Conservation (phyloP, 768 basidiomycete species). For the Leccinum barrowsii region DNA sequence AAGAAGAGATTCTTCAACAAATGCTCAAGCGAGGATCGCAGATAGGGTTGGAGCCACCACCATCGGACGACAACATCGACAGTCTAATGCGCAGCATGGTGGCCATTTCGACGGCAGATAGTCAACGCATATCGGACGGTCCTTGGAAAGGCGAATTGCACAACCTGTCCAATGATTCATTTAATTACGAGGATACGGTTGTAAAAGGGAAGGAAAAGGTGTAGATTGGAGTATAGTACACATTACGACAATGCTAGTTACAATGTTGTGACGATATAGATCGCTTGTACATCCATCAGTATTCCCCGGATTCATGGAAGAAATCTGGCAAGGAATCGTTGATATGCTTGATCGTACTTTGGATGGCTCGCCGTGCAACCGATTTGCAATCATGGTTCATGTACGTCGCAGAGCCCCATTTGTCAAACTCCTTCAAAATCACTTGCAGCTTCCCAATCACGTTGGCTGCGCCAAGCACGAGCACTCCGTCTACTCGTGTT, state of each 20-base stretch:
- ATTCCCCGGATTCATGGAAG: slow-evolving; percentile 43
- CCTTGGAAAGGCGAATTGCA: slow-evolving; percentile 27
- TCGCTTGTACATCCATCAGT: slow-evolving; percentile 14
- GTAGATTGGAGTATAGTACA: slow-evolving; percentile 5
- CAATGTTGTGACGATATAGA: not conserved
- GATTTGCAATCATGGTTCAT: slow-evolving; percentile 75
- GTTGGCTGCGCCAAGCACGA: slow-evolving; percentile 59
- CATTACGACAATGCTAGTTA: not conserved
- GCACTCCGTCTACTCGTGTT: slow-evolving; percentile 56
- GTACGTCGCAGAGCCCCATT: slow-evolving; percentile 69
- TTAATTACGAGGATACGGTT: slow-evolving; percentile 24
- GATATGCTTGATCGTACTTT: slow-evolving; percentile 51
- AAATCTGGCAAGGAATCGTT: slow-evolving; percentile 62
- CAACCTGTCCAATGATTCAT: slow-evolving; percentile 13
- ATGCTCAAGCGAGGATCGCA: slow-evolving; percentile 35
- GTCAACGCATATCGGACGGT: slow-evolving; percentile 21
- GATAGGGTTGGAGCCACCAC: slow-evolving; percentile 33
- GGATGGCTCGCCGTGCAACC: slow-evolving; percentile 53
- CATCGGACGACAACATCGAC: slow-evolving; percentile 38
- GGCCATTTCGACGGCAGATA: slow-evolving; percentile 19
- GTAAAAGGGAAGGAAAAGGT: slow-evolving; percentile 25
- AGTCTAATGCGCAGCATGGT: slow-evolving; percentile 42
- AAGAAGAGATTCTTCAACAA: slow-evolving; percentile 43
- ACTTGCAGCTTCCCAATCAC: slow-evolving; percentile 62
- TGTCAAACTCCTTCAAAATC: slow-evolving; percentile 64